These are phyloP conservation scores for Actinomortierella ambigua DNA, from an alignment of 371 early-diverging fungal species.

Conservation along the genomic window DNA sequence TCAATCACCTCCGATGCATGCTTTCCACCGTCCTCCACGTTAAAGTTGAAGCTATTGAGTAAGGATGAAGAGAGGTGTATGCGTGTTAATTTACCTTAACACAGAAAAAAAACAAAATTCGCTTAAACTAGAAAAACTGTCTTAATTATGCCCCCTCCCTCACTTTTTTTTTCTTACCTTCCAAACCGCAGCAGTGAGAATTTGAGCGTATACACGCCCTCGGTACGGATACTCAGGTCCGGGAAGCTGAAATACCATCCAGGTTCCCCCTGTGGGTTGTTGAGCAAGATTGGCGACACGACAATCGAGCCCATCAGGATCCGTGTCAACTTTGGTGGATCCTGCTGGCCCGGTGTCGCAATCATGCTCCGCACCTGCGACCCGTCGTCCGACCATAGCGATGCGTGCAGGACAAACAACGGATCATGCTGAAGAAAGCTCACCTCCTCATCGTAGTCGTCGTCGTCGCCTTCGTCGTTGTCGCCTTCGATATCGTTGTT, in stretches of 20 bases:
- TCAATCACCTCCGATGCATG: slow-evolving; percentile 60
- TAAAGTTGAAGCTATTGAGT: slow-evolving; percentile 19
- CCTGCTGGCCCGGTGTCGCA: slow-evolving; percentile 47
- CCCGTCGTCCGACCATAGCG: slow-evolving; percentile 75
- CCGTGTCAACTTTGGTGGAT: slow-evolving; percentile 66
- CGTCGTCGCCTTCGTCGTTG: slow-evolving; percentile 7
- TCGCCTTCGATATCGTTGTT: slow-evolving; percentile 10
- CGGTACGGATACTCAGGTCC: slow-evolving; percentile 86
- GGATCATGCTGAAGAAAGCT: slow-evolving; percentile 47
- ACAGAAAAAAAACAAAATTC: background rate
- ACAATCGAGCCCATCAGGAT: slow-evolving; percentile 83
- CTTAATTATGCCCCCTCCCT: slow-evolving; percentile 9
- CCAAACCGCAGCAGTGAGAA: slow-evolving; percentile 72
- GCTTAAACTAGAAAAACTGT: background rate
- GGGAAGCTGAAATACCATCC: slow-evolving; percentile 94
- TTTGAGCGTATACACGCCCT: slow-evolving; percentile 83
- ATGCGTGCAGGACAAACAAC: slow-evolving; percentile 76
- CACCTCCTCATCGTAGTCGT: slow-evolving; percentile 7
- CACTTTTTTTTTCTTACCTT: slow-evolving; percentile 49
- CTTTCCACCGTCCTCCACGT: slow-evolving; percentile 59
- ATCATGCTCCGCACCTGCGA: slow-evolving; percentile 57
- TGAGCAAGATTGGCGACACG: slow-evolving; percentile 77
- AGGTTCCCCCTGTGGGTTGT: slow-evolving; percentile 72
- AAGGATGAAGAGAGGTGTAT: background rate
- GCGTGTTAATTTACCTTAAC: slow-evolving; percentile 10